Evolutionary conservation across 1,284 basidiomycete species (phyloP).

Genomic region (Wallemia ichthyophaga): DNA sequence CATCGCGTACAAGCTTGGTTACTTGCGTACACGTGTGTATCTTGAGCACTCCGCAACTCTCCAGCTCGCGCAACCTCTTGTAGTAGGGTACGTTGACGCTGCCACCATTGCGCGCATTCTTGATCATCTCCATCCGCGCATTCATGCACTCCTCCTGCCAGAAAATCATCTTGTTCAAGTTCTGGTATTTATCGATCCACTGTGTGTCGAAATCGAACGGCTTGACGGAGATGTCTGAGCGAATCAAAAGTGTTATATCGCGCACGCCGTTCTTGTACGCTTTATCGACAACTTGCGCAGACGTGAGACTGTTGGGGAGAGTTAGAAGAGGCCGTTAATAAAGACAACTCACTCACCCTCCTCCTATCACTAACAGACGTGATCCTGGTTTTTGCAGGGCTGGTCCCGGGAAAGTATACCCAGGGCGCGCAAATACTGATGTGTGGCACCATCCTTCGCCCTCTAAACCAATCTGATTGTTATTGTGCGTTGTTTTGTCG

Average conservation of each 20-base stretch:
- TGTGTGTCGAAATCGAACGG: conserved; percentile 13
- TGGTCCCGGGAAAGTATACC: conserved; percentile 6
- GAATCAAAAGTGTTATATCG: conserved; percentile 12
- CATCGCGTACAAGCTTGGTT: not conserved
- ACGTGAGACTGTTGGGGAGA: conserved; percentile 10
- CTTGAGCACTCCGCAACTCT: not conserved
- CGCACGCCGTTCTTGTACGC: conserved; percentile 10
- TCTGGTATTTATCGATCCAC: conserved; percentile 12
- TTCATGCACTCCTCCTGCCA: conserved; percentile 11
- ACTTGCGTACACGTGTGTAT: not conserved
- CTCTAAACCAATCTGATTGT: not conserved
- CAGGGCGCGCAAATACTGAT: conserved; percentile 9
- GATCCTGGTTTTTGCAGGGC: conserved; percentile 1
- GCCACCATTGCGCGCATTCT: conserved; percentile 11
- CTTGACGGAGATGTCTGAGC: conserved; percentile 14
- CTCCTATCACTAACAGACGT: conserved; percentile 13
- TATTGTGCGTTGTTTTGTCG: not conserved
- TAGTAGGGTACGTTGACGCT: not conserved
- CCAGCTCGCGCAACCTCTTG: not conserved
- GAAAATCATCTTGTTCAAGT: conserved; percentile 11
- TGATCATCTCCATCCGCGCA: conserved; percentile 9
- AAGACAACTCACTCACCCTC: conserved; percentile 7
- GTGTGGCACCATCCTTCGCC: conserved; percentile 14
- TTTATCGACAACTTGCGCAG: conserved; percentile 14
- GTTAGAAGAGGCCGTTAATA: not conserved